Percentiles rank a stretch among this genome's conserved stretches.
Evolutionary conservation across 306 rosid genomes (phyloP).

Genomic region (Rosa chinensis): DNA sequence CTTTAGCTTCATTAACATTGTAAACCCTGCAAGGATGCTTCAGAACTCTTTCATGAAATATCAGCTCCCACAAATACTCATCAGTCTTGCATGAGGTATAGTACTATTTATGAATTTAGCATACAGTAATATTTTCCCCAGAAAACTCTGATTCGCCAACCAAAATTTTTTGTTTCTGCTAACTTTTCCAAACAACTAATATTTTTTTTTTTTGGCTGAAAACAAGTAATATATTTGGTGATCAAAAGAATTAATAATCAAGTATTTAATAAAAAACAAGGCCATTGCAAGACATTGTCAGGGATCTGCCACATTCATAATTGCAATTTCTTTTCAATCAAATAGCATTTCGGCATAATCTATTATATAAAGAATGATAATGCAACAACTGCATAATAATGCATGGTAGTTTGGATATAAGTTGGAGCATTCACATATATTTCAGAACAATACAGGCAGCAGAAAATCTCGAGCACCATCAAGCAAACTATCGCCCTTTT

Average conservation of each 20-base stretch:
- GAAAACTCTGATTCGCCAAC: background rate
- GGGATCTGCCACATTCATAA: background rate
- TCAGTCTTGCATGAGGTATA: constrained; percentile 28
- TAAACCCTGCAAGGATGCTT: constrained; percentile 63
- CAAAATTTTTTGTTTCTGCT: background rate
- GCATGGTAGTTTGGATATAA: background rate
- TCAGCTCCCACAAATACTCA: constrained; percentile 56
- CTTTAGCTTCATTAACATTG: constrained; percentile 48
- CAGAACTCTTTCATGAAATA: constrained; percentile 55
- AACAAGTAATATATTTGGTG: background rate
- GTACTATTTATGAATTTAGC: background rate
- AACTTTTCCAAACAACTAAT: background rate
- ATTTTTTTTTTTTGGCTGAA: background rate
- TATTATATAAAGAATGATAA: background rate
- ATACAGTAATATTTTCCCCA: background rate
- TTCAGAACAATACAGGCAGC: constrained; percentile 28
- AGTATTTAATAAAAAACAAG: background rate
- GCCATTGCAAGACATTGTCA: background rate
- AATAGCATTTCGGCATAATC: background rate
- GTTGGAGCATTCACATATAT: constrained; percentile 13
- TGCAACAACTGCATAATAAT: background rate
- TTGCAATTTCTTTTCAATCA: background rate
- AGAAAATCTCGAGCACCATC: constrained; percentile 29
- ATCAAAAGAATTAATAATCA: background rate
- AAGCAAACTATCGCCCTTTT: background rate